Evolutionary conservation across 1,284 basidiomycete genomes (phyloP).

Genomic region (Papiliotrema terrestris): DNA sequence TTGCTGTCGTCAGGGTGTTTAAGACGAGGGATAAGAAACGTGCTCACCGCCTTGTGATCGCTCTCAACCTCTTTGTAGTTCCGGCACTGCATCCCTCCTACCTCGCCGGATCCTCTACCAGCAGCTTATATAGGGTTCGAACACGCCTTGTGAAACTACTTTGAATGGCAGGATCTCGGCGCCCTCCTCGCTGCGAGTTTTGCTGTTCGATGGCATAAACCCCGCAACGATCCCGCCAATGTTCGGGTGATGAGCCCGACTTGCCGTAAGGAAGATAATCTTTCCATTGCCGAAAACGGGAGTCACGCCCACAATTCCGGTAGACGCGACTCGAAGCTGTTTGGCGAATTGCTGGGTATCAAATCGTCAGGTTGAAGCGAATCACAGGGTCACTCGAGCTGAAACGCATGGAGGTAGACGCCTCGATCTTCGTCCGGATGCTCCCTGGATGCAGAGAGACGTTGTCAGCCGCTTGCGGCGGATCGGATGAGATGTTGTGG

Average conservation of each 20-base stretch:
- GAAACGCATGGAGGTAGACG: too few relatives aligned
- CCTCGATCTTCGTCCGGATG: too few relatives aligned
- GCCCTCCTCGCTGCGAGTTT: conserved; percentile 88
- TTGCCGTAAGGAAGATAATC: conserved; percentile 42
- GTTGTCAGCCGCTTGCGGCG: too few relatives aligned
- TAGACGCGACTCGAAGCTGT: too few relatives aligned
- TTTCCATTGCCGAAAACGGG: too few relatives aligned
- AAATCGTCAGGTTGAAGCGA: too few relatives aligned
- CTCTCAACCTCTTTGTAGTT: conserved; percentile 63
- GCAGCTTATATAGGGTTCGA: conserved; percentile 65
- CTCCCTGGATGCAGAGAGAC: too few relatives aligned
- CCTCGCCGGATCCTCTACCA: conserved; percentile 77
- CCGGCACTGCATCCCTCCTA: conserved; percentile 66
- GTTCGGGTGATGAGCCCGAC: conserved; percentile 33
- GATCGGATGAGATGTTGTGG: too few relatives aligned
- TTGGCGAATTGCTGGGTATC: too few relatives aligned
- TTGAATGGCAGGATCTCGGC: conserved; percentile 86
- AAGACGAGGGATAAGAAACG: too few relatives aligned
- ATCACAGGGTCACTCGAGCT: too few relatives aligned
- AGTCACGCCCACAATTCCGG: too few relatives aligned
- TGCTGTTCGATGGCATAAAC: conserved; percentile 91
- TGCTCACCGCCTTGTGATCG: conserved; percentile 71
- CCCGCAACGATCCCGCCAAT: conserved; percentile 50
- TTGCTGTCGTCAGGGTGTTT: neutral
- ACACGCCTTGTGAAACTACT: conserved; percentile 78